A percentile compares a stretch with the other conserved stretches of the same genome.
These are phyloP conservation scores for Plasmodium vinckei DNA, from an alignment of 169 alveolate genomes.

Conservation along the genomic window DNA sequence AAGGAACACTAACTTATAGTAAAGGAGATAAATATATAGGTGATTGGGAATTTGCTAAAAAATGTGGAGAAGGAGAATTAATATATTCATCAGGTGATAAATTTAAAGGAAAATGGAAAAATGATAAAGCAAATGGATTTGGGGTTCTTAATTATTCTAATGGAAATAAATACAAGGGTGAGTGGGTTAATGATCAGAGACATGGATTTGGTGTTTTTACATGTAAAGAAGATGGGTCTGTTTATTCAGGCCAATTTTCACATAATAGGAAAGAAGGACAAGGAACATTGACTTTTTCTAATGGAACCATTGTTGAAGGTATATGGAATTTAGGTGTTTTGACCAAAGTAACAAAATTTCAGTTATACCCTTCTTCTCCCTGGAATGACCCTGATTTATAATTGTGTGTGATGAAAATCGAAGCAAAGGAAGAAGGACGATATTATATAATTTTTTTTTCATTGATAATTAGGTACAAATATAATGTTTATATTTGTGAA, in stretches of 20 bases:
- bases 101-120: constrained; percentile 92
- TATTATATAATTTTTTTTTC: too few relatives aligned
- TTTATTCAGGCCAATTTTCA: constrained; percentile 92
- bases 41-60: constrained; percentile 94
- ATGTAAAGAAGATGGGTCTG: constrained; percentile 92
- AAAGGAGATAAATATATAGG: constrained; percentile 95
- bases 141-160: constrained; percentile 93
- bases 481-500: background rate
- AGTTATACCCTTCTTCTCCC: constrained; percentile 79
- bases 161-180: constrained; percentile 95
- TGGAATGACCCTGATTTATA: constrained; percentile 86
- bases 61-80: constrained; percentile 96
- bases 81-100: constrained; percentile 94
- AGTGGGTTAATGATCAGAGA: constrained; percentile 93
- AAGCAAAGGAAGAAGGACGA: too few relatives aligned
- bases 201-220: constrained; percentile 91
- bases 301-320: constrained; percentile 88
- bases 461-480: too few relatives aligned
- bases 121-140: constrained; percentile 96
- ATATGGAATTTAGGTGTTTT: constrained; percentile 85
- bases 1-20: constrained; percentile 92
- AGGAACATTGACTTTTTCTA: constrained; percentile 87
- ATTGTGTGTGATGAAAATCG: background rate
- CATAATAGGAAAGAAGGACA: constrained; percentile 92
- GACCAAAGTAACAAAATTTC: constrained; percentile 80